A percentile compares a stretch with the other conserved stretches of the same genome.
Evolutionary conservation across 768 basidiomycete genomes (phyloP).

Genomic region (Hirschioporus abietinus): DNA sequence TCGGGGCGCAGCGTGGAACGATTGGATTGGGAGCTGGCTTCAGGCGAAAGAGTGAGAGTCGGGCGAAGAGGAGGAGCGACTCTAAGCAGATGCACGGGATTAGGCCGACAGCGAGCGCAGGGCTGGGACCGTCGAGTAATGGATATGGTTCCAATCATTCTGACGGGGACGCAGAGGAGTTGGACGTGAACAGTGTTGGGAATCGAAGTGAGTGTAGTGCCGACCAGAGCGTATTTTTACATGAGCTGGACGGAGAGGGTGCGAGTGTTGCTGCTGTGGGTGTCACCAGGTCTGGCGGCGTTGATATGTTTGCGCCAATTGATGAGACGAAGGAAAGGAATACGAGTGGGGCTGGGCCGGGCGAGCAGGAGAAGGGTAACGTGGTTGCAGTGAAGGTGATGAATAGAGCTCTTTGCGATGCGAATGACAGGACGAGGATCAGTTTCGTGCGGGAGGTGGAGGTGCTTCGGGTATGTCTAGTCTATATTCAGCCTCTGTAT

Average conservation of each 20-base stretch:
- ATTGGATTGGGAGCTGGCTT: not conserved
- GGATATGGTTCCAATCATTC: not conserved
- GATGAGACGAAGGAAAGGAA: constrained; percentile 20
- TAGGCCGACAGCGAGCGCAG: constrained; percentile 8
- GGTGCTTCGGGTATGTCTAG: constrained; percentile 60
- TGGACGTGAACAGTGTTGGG: not conserved
- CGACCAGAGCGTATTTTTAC: constrained; percentile 11
- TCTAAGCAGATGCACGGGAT: constrained; percentile 12
- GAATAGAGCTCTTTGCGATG: constrained; percentile 35
- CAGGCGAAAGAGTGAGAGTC: constrained; percentile 8
- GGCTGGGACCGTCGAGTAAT: not conserved
- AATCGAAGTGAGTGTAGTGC: not conserved
- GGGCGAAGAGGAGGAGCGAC: constrained; percentile 10
- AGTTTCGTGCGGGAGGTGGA: constrained; percentile 81
- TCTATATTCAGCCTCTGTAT: constrained; percentile 10
- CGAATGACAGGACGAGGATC: constrained; percentile 68
- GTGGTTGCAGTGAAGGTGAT: constrained; percentile 54
- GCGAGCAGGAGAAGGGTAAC: constrained; percentile 16
- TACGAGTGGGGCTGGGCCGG: constrained; percentile 3
- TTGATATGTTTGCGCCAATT: constrained; percentile 38
- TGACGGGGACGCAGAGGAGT: not conserved
- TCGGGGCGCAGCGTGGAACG: not conserved
- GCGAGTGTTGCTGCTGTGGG: constrained; percentile 6
- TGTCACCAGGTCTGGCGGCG: constrained; percentile 28
- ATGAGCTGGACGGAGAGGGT: constrained; percentile 15